These are phyloP conservation scores for Coelastrella sp. DNA, from an alignment of 139 green algal genomes.

Conservation along the genomic window DNA sequence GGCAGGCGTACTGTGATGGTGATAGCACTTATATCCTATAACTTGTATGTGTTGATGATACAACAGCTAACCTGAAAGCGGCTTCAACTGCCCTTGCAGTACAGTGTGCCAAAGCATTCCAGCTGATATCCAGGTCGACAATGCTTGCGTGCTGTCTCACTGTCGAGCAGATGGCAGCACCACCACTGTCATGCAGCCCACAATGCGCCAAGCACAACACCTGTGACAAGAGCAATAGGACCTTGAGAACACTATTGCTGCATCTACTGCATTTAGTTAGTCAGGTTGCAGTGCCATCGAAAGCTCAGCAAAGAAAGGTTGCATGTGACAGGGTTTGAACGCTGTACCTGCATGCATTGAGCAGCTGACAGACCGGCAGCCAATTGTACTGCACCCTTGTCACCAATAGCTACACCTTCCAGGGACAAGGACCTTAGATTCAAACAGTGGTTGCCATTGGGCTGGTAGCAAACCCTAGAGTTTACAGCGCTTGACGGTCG, in stretches of 20 bases:
- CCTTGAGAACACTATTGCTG: too few species aligned
- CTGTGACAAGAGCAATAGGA: neutral
- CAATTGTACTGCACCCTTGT: constrained; percentile 36
- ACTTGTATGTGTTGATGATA: too few species aligned
- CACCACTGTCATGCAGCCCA: constrained; percentile 9
- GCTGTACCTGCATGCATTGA: constrained; percentile 3
- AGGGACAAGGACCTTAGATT: neutral
- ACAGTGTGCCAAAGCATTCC: constrained; percentile 23
- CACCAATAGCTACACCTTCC: constrained; percentile 18
- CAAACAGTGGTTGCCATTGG: too few species aligned
- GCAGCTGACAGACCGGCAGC: constrained; percentile 10
- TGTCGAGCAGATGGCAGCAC: neutral
- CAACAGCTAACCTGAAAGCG: neutral
- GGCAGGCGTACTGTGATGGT: neutral
- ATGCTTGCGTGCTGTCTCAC: neutral
- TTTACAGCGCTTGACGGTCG: too few species aligned
- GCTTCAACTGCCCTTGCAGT: constrained; percentile 26
- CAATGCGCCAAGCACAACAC: constrained; percentile 20
- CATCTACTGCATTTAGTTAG: too few species aligned
- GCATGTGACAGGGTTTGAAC: too few species aligned
- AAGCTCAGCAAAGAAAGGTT: too few species aligned
- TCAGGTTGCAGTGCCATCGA: too few species aligned
- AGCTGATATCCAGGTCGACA: constrained; percentile 24
- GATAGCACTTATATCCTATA: too few species aligned
- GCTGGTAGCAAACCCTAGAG: too few species aligned